Evolutionary conservation across 768 basidiomycete species (phyloP), one percentile per base, ranked within the genome.

Genomic region (Agaricus blazei): DNA sequence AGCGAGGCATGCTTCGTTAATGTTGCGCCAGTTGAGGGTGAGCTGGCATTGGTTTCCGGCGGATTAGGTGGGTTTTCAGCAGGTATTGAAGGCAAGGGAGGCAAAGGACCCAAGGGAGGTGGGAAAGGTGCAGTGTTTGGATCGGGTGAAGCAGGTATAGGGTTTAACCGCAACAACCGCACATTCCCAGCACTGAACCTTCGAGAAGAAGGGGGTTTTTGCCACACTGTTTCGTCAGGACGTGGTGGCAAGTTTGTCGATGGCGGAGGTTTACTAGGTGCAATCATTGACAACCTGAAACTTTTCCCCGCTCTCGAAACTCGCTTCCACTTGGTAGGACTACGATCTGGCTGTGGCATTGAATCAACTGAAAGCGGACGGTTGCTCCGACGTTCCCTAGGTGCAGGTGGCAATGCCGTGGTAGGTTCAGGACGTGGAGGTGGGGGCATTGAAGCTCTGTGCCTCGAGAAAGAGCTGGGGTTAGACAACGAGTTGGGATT

Each of bases 391-490:
- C 59, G 72, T 47, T 64, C 63, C 36, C 59, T 64, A 3, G 88
- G 88, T 6, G 87, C 82, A 47, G 85, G 84, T 12, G 88, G 88
- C 14, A 85, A 79, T 5, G 87, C 85, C 48, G 78, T 77, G 27
- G 78, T 85, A 0, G 90, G 88, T 3, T 85, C 80, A 29, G 89
- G 89, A 12, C 86, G 83, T 28, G 82, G 86, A 15, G 88, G 89
- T 3, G 88, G 82, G 3, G 80, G 87, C 66, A 87, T 78, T 3
- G 86, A 88, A 19, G 72, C 63, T 40, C 88, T 75, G 62, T 84
- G 77, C 29, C 74, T 11, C 52, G 56, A 24, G 15, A 52, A 31
- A 37, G 59, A 51, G 29, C 60, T 57, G 36, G 50, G 57, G 26
- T 58, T 44, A 42, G 52, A 47, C 31, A 46, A 56, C 23, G 51